These are phyloP conservation scores for Dryas drummondii DNA, from an alignment of 306 rosid species.

Conservation along the genomic window DNA sequence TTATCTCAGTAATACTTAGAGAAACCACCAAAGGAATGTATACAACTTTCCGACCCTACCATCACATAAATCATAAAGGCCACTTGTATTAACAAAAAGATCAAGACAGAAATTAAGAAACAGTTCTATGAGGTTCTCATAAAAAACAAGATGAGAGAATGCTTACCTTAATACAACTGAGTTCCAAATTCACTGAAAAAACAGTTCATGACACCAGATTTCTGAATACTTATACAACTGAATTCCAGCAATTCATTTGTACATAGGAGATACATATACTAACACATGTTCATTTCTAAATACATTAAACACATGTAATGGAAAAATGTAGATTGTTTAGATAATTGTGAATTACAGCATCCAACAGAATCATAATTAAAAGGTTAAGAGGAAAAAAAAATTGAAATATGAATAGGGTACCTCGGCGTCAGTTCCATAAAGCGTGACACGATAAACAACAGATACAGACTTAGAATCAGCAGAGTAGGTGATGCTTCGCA, in stretches of 20 bases:
- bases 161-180: background rate
- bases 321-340: background rate
- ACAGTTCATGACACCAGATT: background rate
- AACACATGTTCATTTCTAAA: background rate
- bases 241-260: background rate
- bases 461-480: constrained; percentile 70
- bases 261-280: background rate
- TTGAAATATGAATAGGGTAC: constrained; percentile 21
- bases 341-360: background rate
- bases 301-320: background rate
- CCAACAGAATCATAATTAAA: background rate
- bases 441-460: constrained; percentile 80
- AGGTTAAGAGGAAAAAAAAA: background rate
- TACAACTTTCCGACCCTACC: background rate
- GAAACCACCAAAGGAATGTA: background rate
- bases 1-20: background rate
- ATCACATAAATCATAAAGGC: background rate
- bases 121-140: background rate
- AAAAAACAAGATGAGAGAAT: background rate
- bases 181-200: background rate
- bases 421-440: constrained; percentile 93
- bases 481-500: constrained; percentile 59
- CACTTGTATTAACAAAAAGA: background rate
- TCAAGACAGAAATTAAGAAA: background rate
- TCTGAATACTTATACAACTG: too few relatives aligned